Conservation (phyloP, 495 filamentous ascomycete genomes). For the Annulohypoxylon maeteangense region DNA sequence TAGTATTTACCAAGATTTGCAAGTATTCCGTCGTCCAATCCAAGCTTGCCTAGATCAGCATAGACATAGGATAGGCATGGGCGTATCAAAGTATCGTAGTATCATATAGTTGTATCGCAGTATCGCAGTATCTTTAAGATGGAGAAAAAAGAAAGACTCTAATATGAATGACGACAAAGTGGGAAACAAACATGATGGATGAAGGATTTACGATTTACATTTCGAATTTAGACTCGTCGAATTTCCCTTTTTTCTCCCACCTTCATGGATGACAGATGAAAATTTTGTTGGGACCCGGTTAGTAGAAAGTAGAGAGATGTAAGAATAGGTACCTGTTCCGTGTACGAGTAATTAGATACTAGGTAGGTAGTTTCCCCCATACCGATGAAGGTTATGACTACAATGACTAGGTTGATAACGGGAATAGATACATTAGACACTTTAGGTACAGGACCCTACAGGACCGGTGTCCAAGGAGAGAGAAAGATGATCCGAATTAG, state of each 20-base stretch:
- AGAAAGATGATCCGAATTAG: slow-evolving; percentile 21
- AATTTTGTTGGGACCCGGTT: slow-evolving; percentile 41
- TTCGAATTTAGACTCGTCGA: slow-evolving; percentile 17
- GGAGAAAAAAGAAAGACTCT: background rate
- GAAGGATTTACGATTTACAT: slow-evolving; percentile 17
- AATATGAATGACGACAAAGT: slow-evolving; percentile 17
- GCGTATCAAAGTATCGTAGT: background rate
- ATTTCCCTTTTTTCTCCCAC: slow-evolving; percentile 16
- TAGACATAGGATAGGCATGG: slow-evolving; percentile 1
- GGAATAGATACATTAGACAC: slow-evolving; percentile 6
- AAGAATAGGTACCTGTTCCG: background rate
- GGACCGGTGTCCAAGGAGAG: slow-evolving; percentile 1
- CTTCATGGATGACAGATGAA: slow-evolving; percentile 4
- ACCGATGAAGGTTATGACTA: slow-evolving; percentile 1
- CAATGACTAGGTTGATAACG: background rate
- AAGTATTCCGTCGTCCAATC: slow-evolving; percentile 16
- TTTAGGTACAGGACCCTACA: background rate
- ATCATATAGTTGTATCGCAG: no score
- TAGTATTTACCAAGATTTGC: slow-evolving; percentile 28
- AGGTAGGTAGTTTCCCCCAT: background rate
- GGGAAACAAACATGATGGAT: slow-evolving; percentile 4
- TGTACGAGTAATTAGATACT: slow-evolving; percentile 8
- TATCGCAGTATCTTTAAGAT: slow-evolving; percentile 32
- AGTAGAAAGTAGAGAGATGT: no score
- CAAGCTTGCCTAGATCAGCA: slow-evolving; percentile 10